These are phyloP conservation scores for Penicillium subrubescens DNA, from an alignment of 495 filamentous ascomycete species.

Conservation along the genomic window DNA sequence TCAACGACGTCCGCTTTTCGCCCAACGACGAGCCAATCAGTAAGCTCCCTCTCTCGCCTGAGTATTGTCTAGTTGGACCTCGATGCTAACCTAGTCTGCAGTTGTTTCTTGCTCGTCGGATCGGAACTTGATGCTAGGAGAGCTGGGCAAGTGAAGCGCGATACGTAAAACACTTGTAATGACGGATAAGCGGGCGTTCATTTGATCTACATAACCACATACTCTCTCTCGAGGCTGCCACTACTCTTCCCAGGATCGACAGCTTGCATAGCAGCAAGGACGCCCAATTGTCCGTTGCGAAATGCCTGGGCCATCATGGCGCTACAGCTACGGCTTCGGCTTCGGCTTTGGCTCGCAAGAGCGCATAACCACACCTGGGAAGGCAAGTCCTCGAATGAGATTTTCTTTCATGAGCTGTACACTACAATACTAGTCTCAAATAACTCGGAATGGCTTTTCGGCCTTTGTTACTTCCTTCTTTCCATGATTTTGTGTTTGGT, in stretches of 20 bases:
- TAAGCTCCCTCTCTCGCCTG: constrained; percentile 53
- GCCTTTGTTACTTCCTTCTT: constrained; percentile 17
- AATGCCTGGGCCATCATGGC: background rate
- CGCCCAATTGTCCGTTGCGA: background rate
- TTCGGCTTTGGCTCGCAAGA: background rate
- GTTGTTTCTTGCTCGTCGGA: constrained; percentile 88
- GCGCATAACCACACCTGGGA: background rate
- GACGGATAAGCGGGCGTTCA: constrained; percentile 28
- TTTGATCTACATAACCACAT: constrained; percentile 20
- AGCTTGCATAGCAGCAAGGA: background rate
- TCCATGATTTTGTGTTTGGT: background rate
- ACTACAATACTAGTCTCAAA: constrained; percentile 7
- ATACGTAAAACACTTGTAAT: constrained; percentile 20
- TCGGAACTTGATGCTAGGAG: constrained; percentile 74
- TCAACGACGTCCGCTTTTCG: constrained; percentile 92
- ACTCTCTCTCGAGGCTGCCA: background rate
- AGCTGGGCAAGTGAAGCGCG: constrained; percentile 60
- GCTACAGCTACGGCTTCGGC: background rate
- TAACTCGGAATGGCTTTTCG: background rate
- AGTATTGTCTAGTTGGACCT: background rate
- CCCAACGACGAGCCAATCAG: constrained; percentile 82
- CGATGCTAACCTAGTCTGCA: constrained; percentile 38
- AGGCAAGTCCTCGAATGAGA: background rate
- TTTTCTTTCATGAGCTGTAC: constrained; percentile 11
- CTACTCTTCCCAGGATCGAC: background rate